Evolutionary conservation across 2,329 filamentous ascomycete genomes (phyloP).

Genomic region (Coniochaeta sp.): DNA sequence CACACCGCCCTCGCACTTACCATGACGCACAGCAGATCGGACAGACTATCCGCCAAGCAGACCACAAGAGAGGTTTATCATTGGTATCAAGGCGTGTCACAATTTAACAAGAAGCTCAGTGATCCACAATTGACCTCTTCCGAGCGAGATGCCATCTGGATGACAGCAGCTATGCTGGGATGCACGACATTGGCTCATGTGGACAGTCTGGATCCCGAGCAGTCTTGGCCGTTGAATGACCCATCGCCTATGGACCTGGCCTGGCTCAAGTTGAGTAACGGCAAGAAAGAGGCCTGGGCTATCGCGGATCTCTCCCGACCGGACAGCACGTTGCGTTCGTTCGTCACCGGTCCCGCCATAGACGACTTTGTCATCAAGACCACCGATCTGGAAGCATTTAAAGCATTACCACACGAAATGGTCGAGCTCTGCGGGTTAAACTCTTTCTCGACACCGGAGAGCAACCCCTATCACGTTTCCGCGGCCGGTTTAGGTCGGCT

Average conservation of each 20-base stretch:
- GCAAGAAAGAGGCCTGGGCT: conserved; percentile 46
- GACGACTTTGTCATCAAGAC: conserved; percentile 2
- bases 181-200: conserved; percentile 35
- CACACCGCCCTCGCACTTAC: conserved; percentile 46
- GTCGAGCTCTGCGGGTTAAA: conserved; percentile 18
- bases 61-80: conserved; percentile 32
- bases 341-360: background rate
- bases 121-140: conserved; percentile 17
- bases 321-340: conserved; percentile 36
- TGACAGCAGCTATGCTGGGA: conserved; percentile 37
- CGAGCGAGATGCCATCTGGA: conserved; percentile 40
- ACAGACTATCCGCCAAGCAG: conserved; percentile 10
- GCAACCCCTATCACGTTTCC: conserved; percentile 24
- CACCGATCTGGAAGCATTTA: conserved; percentile 11
- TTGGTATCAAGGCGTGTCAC: conserved; percentile 35
- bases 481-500: conserved; percentile 29
- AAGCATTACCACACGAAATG: conserved; percentile 23
- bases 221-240: conserved; percentile 48
- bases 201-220: conserved; percentile 29
- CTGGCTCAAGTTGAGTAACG: conserved; percentile 50
- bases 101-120: conserved; percentile 38
- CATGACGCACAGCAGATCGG: conserved; percentile 40
- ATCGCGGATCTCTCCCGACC: conserved; percentile 38
- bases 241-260: conserved; percentile 37
- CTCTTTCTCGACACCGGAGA: conserved; percentile 10